Evolutionary conservation across 495 filamentous ascomycete genomes (phyloP), one percentile per base, ranked within the genome.

Genomic region (Lasiosphaeriaceae sp.): DNA sequence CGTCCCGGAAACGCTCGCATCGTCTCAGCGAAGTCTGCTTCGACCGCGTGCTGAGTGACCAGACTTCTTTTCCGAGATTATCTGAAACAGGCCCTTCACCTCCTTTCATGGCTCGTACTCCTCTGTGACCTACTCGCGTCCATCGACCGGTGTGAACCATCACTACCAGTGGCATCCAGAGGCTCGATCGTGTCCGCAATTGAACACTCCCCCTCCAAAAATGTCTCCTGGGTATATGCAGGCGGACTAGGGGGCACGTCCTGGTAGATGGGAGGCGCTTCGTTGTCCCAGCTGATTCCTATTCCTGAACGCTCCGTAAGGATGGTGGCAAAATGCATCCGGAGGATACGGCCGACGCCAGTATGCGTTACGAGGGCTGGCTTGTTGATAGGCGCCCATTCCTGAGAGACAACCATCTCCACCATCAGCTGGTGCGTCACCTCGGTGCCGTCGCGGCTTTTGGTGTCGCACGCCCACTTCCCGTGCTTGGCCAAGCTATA

Each of bases 281-380:
- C 94, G 71, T 96, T 91, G 56, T 99, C 94, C 94, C 94, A 99
- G 66, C 86, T 89, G 65, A 99, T 93, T 2, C 94, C 94, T 51
- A 97, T 77, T 2, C 95, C 94, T 17, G 81, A 81, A 35, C 92
- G 81, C 68, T 96, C 89, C 1, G 93, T 97, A 50, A 97, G 77
- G 35, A 82, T 74, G 34, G 90, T 74, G 58, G 81, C 80, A 79
- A 97, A 97, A 65, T 96, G 90, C 87, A 95, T 97, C 54, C 93
- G 83, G 43, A 99, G 76, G 24, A 99, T 92, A 47, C 94, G 84
- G 0, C 94, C 94, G 2, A 90, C 85, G 31, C 94, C 94, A 0
- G 94, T 97, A 4, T 93, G 92, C 1, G 90, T 91, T 22, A 88
- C 81, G 44, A 90, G 76, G 56, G 80, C 77, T 9, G 81, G 85